Conservation (phyloP, 2,329 filamentous ascomycete species). For the Didymella pinodella region DNA sequence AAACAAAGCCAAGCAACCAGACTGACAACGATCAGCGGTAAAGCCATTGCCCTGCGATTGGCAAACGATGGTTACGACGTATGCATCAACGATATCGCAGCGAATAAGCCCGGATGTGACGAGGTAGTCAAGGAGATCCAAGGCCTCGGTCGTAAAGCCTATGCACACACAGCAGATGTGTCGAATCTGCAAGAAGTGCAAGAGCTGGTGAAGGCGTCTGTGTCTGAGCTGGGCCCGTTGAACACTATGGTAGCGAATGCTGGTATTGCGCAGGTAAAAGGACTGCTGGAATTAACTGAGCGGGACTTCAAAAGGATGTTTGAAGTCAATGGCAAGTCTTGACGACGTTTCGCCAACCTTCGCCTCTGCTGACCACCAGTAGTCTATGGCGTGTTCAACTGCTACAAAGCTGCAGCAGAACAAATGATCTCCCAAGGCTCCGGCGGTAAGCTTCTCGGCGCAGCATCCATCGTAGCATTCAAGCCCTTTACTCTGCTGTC, state of each 20-base stretch:
- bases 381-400: constrained; percentile 71
- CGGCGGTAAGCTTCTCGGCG: constrained; percentile 61
- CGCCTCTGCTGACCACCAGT: neutral
- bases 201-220: constrained; percentile 60
- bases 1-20: neutral
- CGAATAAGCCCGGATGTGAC: constrained; percentile 62
- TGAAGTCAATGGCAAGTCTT: constrained; percentile 60
- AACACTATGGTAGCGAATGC: constrained; percentile 67
- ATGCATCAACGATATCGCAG: constrained; percentile 68
- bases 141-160: constrained; percentile 60
- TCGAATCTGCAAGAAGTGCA: constrained; percentile 63
- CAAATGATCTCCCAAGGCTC: constrained; percentile 69
- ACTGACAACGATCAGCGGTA: constrained; percentile 57
- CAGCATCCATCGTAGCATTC: constrained; percentile 64
- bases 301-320: constrained; percentile 68
- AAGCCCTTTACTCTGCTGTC: constrained; percentile 66
- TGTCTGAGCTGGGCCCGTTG: constrained; percentile 62
- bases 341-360: no score
- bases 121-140: constrained; percentile 63
- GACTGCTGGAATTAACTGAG: constrained; percentile 64
- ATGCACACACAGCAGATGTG: constrained; percentile 67
- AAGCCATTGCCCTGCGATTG: constrained; percentile 68
- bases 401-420: constrained; percentile 68
- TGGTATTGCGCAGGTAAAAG: constrained; percentile 66
- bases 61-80: constrained; percentile 72